Evolutionary conservation across 2,329 filamentous ascomycete genomes (phyloP).

Genomic region (Talaromyces sp.): DNA sequence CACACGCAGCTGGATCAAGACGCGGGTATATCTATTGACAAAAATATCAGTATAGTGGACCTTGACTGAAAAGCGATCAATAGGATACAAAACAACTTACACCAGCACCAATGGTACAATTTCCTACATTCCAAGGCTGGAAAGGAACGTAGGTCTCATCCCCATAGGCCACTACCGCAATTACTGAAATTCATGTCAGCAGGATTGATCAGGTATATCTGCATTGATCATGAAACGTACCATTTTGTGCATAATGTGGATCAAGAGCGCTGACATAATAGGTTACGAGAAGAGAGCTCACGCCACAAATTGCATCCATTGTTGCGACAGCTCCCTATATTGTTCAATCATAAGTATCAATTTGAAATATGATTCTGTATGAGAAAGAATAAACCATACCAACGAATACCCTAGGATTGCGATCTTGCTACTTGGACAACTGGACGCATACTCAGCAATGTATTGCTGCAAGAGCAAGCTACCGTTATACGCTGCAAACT

Average conservation of each 20-base stretch:
- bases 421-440: conserved; percentile 24
- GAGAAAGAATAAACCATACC: background rate
- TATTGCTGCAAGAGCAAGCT: conserved; percentile 24
- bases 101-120: background rate
- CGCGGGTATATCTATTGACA: conserved; percentile 10
- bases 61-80: too few species aligned
- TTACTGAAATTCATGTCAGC: background rate
- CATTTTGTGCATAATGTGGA: background rate
- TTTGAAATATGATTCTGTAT: background rate
- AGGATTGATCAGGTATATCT: background rate
- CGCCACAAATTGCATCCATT: conserved; percentile 27
- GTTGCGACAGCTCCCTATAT: conserved; percentile 22
- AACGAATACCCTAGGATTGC: conserved; percentile 25
- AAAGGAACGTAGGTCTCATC: background rate
- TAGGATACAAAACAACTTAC: background rate
- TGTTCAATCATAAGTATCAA: background rate
- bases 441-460: conserved; percentile 22
- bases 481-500: conserved; percentile 20
- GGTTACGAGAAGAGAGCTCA: conserved; percentile 19
- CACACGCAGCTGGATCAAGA: background rate
- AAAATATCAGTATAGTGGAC: background rate
- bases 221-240: background rate
- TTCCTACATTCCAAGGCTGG: background rate
- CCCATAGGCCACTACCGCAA: background rate
- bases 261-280: conserved; percentile 10